Conservation (phyloP, 371 early-diverging fungal genomes). For the Rhizopus microsporus region DNA sequence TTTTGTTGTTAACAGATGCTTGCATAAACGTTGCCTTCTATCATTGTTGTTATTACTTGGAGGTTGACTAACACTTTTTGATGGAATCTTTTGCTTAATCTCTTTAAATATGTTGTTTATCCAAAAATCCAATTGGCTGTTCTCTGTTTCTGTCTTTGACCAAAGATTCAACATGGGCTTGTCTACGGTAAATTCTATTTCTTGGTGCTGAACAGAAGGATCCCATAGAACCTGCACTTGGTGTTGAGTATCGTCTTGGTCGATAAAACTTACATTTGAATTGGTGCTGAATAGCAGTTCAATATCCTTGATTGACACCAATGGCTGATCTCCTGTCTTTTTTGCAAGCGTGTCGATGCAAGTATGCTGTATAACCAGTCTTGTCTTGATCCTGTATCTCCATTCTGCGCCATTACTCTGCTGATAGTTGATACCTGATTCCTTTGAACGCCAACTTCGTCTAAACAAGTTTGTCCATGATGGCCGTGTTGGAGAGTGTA, state of each 20-base stretch:
- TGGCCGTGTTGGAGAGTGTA: conserved; percentile 19
- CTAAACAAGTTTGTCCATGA: conserved; percentile 43
- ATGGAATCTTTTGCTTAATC: not conserved
- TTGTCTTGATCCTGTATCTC: conserved; percentile 16
- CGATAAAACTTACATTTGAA: conserved; percentile 8
- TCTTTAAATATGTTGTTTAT: conserved; percentile 12
- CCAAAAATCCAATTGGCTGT: conserved; percentile 29
- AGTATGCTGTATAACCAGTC: conserved; percentile 12
- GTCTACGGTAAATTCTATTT: conserved; percentile 15
- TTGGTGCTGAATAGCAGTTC: conserved; percentile 8
- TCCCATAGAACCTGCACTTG: conserved; percentile 16
- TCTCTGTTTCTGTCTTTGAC: conserved; percentile 4
- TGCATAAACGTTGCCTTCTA: not conserved
- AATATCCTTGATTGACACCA: conserved; percentile 16
- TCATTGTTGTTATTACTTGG: not conserved
- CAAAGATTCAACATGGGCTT: conserved; percentile 25
- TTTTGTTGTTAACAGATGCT: not conserved
- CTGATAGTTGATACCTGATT: not conserved
- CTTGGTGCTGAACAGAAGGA: conserved; percentile 24
- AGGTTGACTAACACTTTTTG: not conserved
- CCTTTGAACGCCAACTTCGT: conserved; percentile 31
- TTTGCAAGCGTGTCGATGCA: conserved; percentile 2
- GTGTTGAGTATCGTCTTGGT: not conserved
- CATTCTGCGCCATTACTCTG: conserved; percentile 9
- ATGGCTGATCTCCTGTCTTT: not conserved